Percentiles rank a stretch among this genome's conserved stretches.
Conservation (phyloP, 2,329 filamentous ascomycete species). For the Talaromyces albobiverticillius region DNA sequence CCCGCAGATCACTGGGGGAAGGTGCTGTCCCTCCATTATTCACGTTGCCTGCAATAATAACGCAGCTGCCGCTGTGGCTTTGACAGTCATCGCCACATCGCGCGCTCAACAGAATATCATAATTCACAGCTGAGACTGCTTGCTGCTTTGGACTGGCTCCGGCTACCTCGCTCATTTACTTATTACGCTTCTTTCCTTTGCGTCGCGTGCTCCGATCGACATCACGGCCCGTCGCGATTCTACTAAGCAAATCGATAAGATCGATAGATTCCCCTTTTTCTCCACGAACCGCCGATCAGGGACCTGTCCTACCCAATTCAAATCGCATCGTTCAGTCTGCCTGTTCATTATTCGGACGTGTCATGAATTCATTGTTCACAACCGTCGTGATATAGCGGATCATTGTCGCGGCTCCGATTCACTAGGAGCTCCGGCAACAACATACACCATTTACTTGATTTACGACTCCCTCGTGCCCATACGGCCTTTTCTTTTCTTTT, state of each 20-base stretch:
- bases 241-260: slow-evolving; percentile 3
- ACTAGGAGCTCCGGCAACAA: background rate
- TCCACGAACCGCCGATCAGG: background rate
- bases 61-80: background rate
- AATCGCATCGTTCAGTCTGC: background rate
- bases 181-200: background rate
- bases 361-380: background rate
- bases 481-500: background rate
- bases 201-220: background rate
- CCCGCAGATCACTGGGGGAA: background rate
- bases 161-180: background rate
- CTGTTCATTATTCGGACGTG: background rate
- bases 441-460: background rate
- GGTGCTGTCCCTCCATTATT: too few relatives aligned
- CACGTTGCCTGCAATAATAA: too few relatives aligned
- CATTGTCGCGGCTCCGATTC: background rate
- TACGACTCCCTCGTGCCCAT: background rate
- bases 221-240: background rate
- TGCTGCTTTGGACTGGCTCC: background rate
- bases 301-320: background rate
- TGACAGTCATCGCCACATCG: background rate
- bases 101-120: background rate
- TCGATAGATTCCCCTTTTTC: slow-evolving; percentile 1
- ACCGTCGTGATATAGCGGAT: background rate
- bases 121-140: background rate